Conservation (phyloP, 176 grass and related monocot genomes). For the Elymus sibiricus region DNA sequence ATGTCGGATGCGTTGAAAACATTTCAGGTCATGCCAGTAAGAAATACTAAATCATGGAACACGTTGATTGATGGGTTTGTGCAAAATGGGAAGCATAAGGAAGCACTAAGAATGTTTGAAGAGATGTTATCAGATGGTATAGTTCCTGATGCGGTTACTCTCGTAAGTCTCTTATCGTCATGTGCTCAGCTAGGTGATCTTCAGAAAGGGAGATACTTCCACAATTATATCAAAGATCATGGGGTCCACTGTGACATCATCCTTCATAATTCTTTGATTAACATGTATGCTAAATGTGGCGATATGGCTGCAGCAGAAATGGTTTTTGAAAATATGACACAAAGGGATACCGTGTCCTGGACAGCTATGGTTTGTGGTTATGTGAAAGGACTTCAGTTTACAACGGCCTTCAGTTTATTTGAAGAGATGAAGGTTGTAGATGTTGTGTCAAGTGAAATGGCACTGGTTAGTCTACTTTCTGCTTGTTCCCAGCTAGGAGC, state of each 20-base stretch:
- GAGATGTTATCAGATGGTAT: conserved; percentile 42
- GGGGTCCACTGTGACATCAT: conserved; percentile 40
- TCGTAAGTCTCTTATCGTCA: conserved; percentile 52
- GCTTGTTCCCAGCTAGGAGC: conserved; percentile 75
- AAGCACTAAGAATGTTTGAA: conserved; percentile 45
- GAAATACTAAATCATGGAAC: conserved; percentile 73
- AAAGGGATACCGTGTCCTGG: conserved; percentile 72
- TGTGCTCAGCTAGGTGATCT: conserved; percentile 72
- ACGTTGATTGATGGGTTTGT: conserved; percentile 59
- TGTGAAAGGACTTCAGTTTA: conserved; percentile 53
- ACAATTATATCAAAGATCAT: conserved; percentile 40
- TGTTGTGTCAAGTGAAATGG: conserved; percentile 59
- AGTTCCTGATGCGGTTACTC: conserved; percentile 46
- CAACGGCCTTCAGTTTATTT: conserved; percentile 55
- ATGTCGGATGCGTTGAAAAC: conserved; percentile 46
- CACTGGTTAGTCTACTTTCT: conserved; percentile 72
- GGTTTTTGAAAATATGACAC: conserved; percentile 49
- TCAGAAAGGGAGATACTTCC: conserved; percentile 45
- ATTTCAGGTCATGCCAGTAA: conserved; percentile 44
- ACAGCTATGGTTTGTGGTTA: conserved; percentile 74
- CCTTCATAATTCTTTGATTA: conserved; percentile 69
- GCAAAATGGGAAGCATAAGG: conserved; percentile 42
- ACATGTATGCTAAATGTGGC: conserved; percentile 88
- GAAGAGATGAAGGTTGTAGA: conserved; percentile 58
- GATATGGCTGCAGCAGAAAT: conserved; percentile 52